Conservation (phyloP, 257 asterid species). For the Solanum boliviense region DNA sequence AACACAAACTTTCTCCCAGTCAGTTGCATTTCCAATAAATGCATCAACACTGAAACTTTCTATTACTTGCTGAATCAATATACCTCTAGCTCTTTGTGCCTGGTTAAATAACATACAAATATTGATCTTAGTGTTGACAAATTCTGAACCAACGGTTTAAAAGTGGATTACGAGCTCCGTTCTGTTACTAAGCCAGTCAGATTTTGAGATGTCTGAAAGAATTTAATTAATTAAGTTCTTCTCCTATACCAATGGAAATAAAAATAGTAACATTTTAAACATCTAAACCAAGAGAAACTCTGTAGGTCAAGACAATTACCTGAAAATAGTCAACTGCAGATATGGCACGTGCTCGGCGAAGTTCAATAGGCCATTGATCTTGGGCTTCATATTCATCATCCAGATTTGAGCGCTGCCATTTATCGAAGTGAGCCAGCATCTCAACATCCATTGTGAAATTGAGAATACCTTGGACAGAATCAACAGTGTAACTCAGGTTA, state of each 20-base stretch:
- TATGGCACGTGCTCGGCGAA: conserved; percentile 78
- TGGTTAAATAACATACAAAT: conserved; percentile 1
- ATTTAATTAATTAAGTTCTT: background rate
- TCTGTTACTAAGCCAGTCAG: background rate
- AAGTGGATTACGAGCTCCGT: background rate
- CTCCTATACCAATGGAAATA: background rate
- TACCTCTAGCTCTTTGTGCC: conserved; percentile 91
- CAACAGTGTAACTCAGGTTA: conserved; percentile 70
- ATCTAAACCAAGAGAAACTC: background rate
- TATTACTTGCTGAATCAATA: conserved; percentile 57
- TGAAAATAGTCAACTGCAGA: conserved; percentile 91
- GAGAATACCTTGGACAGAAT: conserved; percentile 80
- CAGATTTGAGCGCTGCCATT: conserved; percentile 74
- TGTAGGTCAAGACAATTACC: conserved; percentile 20
- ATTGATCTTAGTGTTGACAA: background rate
- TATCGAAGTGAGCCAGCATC: conserved; percentile 87
- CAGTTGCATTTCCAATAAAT: conserved; percentile 77
- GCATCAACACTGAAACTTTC: conserved; percentile 69
- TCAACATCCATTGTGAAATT: conserved; percentile 95
- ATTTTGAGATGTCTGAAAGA: background rate
- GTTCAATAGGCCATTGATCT: conserved; percentile 95
- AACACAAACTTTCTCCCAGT: conserved; percentile 77
- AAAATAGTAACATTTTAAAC: background rate
- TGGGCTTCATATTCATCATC: conserved; percentile 91
- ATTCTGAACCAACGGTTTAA: background rate